Conservation (phyloP, 2,329 filamentous ascomycete species). For the Penicillium brasilianum region DNA sequence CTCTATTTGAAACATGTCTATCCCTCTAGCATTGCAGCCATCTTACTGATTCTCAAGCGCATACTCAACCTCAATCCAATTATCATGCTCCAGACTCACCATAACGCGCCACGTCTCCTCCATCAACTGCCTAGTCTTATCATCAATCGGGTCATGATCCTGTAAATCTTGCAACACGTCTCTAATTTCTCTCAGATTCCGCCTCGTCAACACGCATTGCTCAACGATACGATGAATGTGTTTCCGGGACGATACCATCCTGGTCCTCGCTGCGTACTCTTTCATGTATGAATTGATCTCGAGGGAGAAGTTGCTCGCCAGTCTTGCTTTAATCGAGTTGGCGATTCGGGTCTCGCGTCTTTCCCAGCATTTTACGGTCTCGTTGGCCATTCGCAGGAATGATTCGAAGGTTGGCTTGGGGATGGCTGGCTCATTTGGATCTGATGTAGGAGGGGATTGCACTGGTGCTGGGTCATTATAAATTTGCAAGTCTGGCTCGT, state of each 20-base stretch:
- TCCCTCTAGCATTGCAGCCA: too few species aligned
- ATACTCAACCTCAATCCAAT: conserved; percentile 5
- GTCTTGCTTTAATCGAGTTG: neutral
- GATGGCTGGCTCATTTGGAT: neutral
- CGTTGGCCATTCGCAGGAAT: neutral
- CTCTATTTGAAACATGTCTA: neutral
- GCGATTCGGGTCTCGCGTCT: neutral
- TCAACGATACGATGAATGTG: conserved; percentile 6
- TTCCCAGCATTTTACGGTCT: conserved; percentile 1
- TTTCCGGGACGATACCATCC: neutral
- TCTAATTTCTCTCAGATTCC: conserved; percentile 1
- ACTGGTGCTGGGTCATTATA: neutral
- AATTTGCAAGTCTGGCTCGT: neutral
- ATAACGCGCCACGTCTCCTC: conserved; percentile 1
- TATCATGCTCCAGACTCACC: conserved; percentile 1
- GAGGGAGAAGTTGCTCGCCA: neutral
- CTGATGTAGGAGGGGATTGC: neutral
- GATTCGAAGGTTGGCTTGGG: neutral
- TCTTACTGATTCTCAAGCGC: neutral
- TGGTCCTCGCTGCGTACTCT: neutral
- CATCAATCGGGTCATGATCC: neutral
- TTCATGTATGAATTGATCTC: conserved; percentile 5
- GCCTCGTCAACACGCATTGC: neutral
- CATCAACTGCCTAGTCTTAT: neutral
- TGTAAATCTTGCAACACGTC: neutral